Evolutionary conservation across 495 filamentous ascomycete genomes (phyloP), one percentile per base, ranked within the genome.

Genomic region (Tuber umbilicatum): DNA sequence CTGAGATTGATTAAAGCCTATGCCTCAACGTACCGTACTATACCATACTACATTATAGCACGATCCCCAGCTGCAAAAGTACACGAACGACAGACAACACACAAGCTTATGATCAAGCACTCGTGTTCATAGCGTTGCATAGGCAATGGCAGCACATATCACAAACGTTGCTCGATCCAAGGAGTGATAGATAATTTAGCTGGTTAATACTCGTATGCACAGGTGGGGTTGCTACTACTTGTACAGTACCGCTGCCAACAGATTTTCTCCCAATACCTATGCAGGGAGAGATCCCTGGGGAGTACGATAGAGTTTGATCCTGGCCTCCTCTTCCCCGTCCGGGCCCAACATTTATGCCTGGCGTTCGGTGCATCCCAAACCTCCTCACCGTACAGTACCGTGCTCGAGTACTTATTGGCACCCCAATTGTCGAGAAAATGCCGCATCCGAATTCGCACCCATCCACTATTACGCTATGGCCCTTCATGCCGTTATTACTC

Each of bases 381-480:
- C 10, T 64, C 55, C 55, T 12, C 4, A 43, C 42, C 5, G 41
- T 39, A 39, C 38, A 10, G 42, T 17, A 64, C 55, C 27, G 55
- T n/a, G n/a, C n/a, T n/a, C n/a, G n/a, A n/a, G n/a, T 64, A 64
- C 55, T 64, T 5, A 31, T 64, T 12, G 27, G 55, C 27, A 64
- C 35, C 55, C 55, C 10, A 31, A 27, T 64, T 64, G 31, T 64
- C 27, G 14, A 64, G 55, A 64, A 35, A 64, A 64, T 64, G 55
- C 55, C 55, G 55, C 55, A 64, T 7, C 55, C 27, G 19, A 64
- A 64, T 35, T 35, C 14, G 27, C 55, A 64, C 55, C 55, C 55
- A 64, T 64, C 55, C 55, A 64, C 35, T 35, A 64, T 64, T 64
- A 64, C 55, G 55, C 55, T 64, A 64, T 64, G 31, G 55, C 31